phyloP scores from a whole-genome alignment of 129 eudicot species.

The Glebionis coronaria region DNA sequence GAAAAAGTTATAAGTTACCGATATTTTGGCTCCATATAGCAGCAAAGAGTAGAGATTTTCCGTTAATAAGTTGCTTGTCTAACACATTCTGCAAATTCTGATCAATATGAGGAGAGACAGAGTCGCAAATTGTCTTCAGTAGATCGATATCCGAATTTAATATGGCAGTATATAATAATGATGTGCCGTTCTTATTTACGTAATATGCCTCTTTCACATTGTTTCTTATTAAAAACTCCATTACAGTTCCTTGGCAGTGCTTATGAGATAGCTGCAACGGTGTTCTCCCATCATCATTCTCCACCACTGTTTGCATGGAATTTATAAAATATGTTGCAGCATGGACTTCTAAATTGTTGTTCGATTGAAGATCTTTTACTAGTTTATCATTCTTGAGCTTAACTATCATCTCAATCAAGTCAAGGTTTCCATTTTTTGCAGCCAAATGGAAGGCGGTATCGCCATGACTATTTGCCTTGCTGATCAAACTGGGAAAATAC shows the following conservation, averaged over 20 bases:
- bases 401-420: slow-evolving; percentile 1
- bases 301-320: neutral
- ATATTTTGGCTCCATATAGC: slow-evolving; percentile 20
- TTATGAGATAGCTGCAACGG: slow-evolving; percentile 34
- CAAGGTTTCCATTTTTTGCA: slow-evolving; percentile 24
- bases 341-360: neutral
- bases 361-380: neutral
- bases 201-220: too few relatives aligned
- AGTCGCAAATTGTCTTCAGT: slow-evolving; percentile 18
- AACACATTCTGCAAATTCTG: neutral
- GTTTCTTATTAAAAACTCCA: too few relatives aligned
- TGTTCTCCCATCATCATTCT: slow-evolving; percentile 31
- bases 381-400: neutral
- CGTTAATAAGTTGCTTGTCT: neutral
- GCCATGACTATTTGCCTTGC: slow-evolving; percentile 21
- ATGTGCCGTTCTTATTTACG: slow-evolving; percentile 18
- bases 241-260: neutral
- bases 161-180: slow-evolving; percentile 27
- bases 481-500: slow-evolving; percentile 12
- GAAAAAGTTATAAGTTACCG: slow-evolving; percentile 13
- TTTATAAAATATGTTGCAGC: neutral
- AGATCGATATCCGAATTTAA: slow-evolving; percentile 4
- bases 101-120: neutral
- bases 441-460: slow-evolving; percentile 43
- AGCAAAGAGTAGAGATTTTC: slow-evolving; percentile 15